Evolutionary conservation across 2,329 filamentous ascomycete species (phyloP).

Genomic region (Trichoderma afroharzianum): DNA sequence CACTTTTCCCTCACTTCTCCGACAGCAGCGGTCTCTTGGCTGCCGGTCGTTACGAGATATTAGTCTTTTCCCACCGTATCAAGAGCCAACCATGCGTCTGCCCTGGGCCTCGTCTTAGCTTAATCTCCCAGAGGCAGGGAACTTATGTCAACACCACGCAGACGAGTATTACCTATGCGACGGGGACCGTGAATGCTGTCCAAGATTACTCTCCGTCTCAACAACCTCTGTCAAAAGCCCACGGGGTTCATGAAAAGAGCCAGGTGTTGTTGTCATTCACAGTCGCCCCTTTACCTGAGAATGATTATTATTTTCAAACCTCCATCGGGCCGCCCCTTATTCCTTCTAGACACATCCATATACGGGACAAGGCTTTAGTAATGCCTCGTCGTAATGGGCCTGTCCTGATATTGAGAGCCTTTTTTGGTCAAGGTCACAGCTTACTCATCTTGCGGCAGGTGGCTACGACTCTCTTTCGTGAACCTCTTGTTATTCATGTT

Average conservation of each 20-base stretch:
- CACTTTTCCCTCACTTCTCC: neutral
- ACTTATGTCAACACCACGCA: neutral
- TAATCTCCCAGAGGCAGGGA: neutral
- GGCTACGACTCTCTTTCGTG: neutral
- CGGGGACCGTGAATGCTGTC: neutral
- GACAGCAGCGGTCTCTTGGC: neutral
- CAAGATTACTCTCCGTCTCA: neutral
- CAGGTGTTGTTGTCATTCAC: neutral
- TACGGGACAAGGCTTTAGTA: neutral
- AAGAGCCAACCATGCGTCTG: neutral
- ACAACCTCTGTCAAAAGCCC: neutral
- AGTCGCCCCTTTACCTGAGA: neutral
- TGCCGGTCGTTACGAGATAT: neutral
- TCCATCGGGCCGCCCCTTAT: neutral
- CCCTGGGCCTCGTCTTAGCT: neutral
- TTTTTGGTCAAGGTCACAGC: neutral
- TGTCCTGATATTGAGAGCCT: neutral
- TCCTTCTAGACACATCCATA: neutral
- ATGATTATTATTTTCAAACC: neutral
- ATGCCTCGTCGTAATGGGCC: neutral
- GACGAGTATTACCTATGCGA: neutral
- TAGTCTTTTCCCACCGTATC: neutral
- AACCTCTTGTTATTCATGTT: neutral
- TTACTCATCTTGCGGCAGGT: neutral
- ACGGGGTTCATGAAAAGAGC: neutral